A percentile compares a stretch with the other conserved stretches of the same genome.
phyloP scores from a whole-genome alignment of 768 basidiomycete species.

The Dioszegia hungarica region DNA sequence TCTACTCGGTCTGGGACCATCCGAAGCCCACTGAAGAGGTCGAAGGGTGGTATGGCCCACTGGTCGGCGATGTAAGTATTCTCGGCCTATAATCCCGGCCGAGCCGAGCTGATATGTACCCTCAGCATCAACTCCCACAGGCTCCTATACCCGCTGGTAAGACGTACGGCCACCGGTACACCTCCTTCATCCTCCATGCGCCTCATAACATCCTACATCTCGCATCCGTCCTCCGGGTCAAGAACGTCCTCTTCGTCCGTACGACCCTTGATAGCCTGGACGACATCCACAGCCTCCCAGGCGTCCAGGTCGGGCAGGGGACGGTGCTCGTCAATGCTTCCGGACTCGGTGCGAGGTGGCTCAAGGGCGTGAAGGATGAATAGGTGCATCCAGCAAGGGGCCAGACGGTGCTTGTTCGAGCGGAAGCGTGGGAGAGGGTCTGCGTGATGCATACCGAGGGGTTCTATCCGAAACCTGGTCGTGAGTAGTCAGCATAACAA shows the following conservation, averaged over 20 bases:
- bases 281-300: constrained; percentile 66
- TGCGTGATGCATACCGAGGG: constrained; percentile 34
- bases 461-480: constrained; percentile 61
- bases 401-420: constrained; percentile 74
- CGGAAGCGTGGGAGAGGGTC: constrained; percentile 55
- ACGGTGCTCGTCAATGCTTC: constrained; percentile 61
- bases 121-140: constrained; percentile 2
- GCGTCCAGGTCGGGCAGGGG: constrained; percentile 81
- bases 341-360: constrained; percentile 60
- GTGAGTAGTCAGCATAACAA: constrained; percentile 55
- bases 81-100: not conserved
- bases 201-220: constrained; percentile 57
- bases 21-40: not conserved
- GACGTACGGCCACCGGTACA: constrained; percentile 42
- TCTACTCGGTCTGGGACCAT: constrained; percentile 25
- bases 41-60: constrained; percentile 32
- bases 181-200: constrained; percentile 56
- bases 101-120: not conserved
- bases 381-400: constrained; percentile 72
- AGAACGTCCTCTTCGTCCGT: constrained; percentile 54
- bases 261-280: constrained; percentile 61
- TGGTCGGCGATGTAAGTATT: constrained; percentile 33
- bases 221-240: constrained; percentile 49
- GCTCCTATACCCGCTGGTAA: constrained; percentile 13
- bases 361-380: constrained; percentile 77